Evolutionary conservation across 164 flowering plant genomes (phyloP), one percentile per base, ranked within the genome.

Genomic region (Malania oleifera): DNA sequence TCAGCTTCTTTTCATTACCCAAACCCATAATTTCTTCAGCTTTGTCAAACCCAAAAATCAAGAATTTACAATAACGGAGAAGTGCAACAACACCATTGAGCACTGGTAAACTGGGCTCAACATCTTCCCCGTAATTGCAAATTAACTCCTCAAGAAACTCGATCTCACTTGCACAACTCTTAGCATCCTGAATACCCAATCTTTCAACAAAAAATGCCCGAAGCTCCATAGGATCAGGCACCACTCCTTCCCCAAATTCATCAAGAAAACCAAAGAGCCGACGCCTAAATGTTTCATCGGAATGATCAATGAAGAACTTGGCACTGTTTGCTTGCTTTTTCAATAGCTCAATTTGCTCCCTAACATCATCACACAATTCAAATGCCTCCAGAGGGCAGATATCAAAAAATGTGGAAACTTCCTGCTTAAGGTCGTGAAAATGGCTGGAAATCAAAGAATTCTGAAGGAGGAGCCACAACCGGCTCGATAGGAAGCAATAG

Each of bases 401-500:
- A 7, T 27, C 56, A 25, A 48, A 25, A 25, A 52, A 34, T n/a
- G 56, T 28, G 12, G 37, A 52, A 19, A 52, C 14, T 15, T 52
- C 56, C 11, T n/a, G 34, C 3, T 26, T 52, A 28, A 27, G 35
- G 25, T 48, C 52, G 14, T 48, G 52, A 25, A 48, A 48, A 17
- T 20, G 28, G 24, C 26, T 25, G 5, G 52, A 48, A 11, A 48
- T 18, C 13, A 22, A 20, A 7, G 15, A 9, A 25, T 25, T 48
- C 25, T 48, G 52, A 20, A 52, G 22, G 38, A 15, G 37, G 27
- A 52, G 56, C 56, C 56, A 52, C n/a, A 52, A 5, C 38, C 37
- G 35, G 15, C 22, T 34, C 17, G 56, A 28, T 34, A 9, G 39
- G 13, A 20, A 28, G 23, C 38, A 52, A n/a, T 52, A 34, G 10